Base-by-base conservation (phyloP, 108 stramenopile genomes). In the Cylindrotheca closterium region DNA sequence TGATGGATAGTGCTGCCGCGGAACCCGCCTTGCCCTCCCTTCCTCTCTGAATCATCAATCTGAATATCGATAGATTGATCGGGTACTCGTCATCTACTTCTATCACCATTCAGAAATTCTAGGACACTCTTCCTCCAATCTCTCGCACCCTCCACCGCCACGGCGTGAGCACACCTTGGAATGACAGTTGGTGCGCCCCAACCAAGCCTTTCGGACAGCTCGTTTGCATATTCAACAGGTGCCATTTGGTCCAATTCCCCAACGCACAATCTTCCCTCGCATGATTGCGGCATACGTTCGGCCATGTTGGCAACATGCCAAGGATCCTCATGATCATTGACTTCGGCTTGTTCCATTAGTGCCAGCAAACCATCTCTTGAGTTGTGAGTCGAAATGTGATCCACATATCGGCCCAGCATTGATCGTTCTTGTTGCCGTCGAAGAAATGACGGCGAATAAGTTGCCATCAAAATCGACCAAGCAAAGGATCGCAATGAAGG, bases 181-280 rank as follows among this genome's bases (percentile, higher is more conserved):
- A 85, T 33, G 3, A 82, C 72, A 31, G 19, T 55, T 0, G 55
- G 53, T 0, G 47, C 27, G 21, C 37, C 24, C 34, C 30, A 60
- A 30, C 65, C 73, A 3, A 83, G 62, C 10, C 57, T 32, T 45
- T 67, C 42, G 22, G 53, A 53, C 27, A 79, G 48, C 30, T 33
- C 52, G 0, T 55, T 37, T 2, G 67, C 80, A 33, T 77, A 58
- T 0, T 48, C 51, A 18, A 69, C 45, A 26, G 81, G 71, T 28
- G 81, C 71, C 71, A 86, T 78, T n/a, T 60, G 54, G 66, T 87
- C 85, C 21, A 76, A 27, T 17, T 73, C 71, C 17, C 85, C 85
- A 1, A 87, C 82, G 25, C 76, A 56, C 34, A 81, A 24, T 60
- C 45, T 63, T 30, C 52, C 68, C 4, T 32, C 23, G 29, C 62